Conservation (phyloP, 345 rosid species). For the Ailanthus altissimus region DNA sequence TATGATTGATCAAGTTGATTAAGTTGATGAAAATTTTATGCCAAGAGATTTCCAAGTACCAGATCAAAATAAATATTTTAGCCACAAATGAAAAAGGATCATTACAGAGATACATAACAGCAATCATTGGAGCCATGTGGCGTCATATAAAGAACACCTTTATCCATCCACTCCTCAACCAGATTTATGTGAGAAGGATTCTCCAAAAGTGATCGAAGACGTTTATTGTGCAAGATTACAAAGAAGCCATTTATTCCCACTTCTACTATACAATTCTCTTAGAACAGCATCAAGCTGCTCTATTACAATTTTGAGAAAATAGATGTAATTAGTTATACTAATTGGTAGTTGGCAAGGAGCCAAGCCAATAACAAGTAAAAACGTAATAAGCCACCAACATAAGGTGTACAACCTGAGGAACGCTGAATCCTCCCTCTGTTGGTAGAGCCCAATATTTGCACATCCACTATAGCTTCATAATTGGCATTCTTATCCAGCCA, state of each 20-base stretch:
- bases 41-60: not conserved
- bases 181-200: conserved; percentile 48
- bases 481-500: conserved; percentile 67
- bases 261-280: conserved; percentile 49
- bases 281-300: conserved; percentile 89
- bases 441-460: conserved; percentile 89
- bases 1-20: not conserved
- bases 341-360: not conserved
- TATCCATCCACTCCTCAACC: conserved; percentile 69
- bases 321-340: conserved; percentile 18
- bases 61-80: not conserved
- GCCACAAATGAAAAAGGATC: not conserved
- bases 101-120: conserved; percentile 46
- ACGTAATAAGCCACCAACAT: not conserved
- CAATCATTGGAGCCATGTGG: conserved; percentile 95
- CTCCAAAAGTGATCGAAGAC: conserved; percentile 58
- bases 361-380: not conserved
- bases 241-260: conserved; percentile 75
- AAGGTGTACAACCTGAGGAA: conserved; percentile 63
- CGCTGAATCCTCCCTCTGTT: conserved; percentile 80
- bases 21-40: not conserved
- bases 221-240: conserved; percentile 72
- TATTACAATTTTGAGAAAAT: conserved; percentile 37
- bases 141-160: conserved; percentile 63
- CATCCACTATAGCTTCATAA: conserved; percentile 82